Evolutionary conservation across 257 asterid species (phyloP).

Genomic region (Solanum ossicruentum): DNA sequence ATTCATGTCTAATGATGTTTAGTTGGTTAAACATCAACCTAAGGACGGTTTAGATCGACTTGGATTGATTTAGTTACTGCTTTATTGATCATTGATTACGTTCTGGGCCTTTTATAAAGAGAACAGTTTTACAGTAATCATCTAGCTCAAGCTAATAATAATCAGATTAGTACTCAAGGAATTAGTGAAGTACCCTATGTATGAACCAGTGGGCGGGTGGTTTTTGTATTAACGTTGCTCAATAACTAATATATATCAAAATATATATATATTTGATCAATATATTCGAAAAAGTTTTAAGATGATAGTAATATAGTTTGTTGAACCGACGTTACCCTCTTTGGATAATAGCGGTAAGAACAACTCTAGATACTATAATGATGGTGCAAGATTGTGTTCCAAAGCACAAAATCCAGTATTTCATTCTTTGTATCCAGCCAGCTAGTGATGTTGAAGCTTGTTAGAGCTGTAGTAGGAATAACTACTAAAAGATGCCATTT

Average conservation of each 20-base stretch:
- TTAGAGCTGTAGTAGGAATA: neutral
- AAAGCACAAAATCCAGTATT: neutral
- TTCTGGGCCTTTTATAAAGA: neutral
- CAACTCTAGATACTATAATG: neutral
- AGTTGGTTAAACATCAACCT: neutral
- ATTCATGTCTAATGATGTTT: constrained; percentile 1
- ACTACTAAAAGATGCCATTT: neutral
- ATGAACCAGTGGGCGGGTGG: no score
- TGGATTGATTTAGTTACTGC: neutral
- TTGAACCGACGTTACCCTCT: neutral
- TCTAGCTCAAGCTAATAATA: neutral
- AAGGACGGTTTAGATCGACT: neutral
- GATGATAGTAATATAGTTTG: neutral
- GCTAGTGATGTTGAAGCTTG: neutral
- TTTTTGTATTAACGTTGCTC: no score
- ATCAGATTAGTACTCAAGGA: neutral
- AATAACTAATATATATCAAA: no score
- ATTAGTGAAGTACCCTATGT: neutral
- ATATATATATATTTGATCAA: no score
- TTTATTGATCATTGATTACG: neutral
- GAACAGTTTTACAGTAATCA: neutral
- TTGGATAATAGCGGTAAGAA: neutral
- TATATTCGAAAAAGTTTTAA: no score
- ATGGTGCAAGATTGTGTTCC: neutral
- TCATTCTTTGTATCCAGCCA: neutral